A percentile compares a stretch with the other conserved stretches of the same genome.
phyloP scores from a whole-genome alignment of 371 early-diverging fungal genomes.

The Mucor plumbeus region DNA sequence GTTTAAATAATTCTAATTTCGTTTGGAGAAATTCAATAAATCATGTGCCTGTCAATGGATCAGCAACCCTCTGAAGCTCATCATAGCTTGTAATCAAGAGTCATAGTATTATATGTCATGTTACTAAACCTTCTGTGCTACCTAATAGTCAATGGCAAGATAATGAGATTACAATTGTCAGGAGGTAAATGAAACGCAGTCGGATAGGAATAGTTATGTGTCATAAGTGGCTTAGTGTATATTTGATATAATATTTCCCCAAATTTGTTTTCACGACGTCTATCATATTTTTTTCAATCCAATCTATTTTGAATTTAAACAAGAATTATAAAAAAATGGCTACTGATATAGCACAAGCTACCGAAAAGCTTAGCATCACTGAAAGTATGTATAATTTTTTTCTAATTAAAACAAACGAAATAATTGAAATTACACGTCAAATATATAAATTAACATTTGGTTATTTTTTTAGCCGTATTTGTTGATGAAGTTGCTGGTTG shows the following conservation, averaged over 20 bases:
- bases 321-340: conserved; percentile 26
- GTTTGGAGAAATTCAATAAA: too few relatives aligned
- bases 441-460: background rate
- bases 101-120: background rate
- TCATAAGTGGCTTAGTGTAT: conserved; percentile 1
- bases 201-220: background rate
- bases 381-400: conserved; percentile 26
- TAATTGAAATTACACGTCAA: background rate
- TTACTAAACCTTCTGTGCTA: background rate
- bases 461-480: conserved; percentile 44
- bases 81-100: background rate
- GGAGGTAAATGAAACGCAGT: background rate
- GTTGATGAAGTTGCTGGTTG: conserved; percentile 78
- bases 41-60: background rate
- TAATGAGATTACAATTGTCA: background rate
- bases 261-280: background rate
- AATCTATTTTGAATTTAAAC: background rate
- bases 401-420: background rate
- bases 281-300: background rate
- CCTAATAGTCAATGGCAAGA: background rate
- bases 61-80: background rate
- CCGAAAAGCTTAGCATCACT: conserved; percentile 33
- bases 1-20: background rate
- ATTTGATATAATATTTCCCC: background rate
- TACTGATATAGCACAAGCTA: conserved; percentile 30